Evolutionary conservation across 2,329 filamentous ascomycete genomes (phyloP).

Genomic region (Colletotrichum lentis): DNA sequence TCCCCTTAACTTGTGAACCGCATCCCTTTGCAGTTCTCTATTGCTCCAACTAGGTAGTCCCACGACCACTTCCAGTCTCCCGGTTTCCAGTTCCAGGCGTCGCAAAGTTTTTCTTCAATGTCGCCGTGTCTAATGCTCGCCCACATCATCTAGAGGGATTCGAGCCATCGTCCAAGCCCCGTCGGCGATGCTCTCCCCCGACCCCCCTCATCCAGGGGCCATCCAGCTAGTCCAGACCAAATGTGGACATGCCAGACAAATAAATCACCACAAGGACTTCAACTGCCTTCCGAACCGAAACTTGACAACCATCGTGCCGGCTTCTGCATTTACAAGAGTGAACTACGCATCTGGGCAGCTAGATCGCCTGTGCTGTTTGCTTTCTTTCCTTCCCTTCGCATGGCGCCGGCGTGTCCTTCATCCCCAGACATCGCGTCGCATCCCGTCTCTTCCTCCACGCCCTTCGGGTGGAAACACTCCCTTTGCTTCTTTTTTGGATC

Average conservation of each 20-base stretch:
- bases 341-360: not conserved
- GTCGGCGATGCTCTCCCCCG: not conserved
- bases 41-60: no score
- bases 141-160: no score
- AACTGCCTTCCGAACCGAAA: not conserved
- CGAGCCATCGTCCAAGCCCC: not conserved
- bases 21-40: no score
- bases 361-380: no score
- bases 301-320: conserved; percentile 1
- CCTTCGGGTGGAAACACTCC: not conserved
- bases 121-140: no score
- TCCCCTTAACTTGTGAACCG: no score
- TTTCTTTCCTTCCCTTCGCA: no score
- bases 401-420: not conserved
- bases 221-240: not conserved
- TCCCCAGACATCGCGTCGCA: no score
- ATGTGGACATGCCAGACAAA: not conserved
- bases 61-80: no score
- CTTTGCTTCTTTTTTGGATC: conserved; percentile 3
- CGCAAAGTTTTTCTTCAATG: no score
- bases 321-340: not conserved
- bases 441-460: not conserved
- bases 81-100: no score
- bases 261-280: not conserved
- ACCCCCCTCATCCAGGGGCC: not conserved